A percentile compares a stretch with the other conserved stretches of the same genome.
Evolutionary conservation across 768 basidiomycete species (phyloP).

Genomic region (Rossbeevera mucosa): DNA sequence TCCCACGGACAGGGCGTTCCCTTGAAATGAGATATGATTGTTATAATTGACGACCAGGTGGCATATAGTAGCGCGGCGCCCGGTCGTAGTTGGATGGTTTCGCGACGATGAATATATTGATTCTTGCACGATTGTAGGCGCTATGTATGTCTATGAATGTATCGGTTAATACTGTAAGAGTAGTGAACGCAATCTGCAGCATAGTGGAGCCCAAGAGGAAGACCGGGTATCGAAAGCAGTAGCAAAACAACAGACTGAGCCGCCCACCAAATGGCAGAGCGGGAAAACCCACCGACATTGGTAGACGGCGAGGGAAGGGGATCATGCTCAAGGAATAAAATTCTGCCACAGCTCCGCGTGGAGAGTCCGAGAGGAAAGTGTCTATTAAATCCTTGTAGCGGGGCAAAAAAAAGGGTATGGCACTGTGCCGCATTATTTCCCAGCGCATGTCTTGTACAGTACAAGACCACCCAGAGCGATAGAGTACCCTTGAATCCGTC

Average conservation of each 20-base stretch:
- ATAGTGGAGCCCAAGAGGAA: neutral
- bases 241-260: neutral
- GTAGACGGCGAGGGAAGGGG: neutral
- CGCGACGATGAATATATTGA: neutral
- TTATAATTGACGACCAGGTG: neutral
- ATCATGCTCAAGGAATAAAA: neutral
- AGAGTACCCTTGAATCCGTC: conserved; percentile 61
- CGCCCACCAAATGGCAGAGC: neutral
- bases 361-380: neutral
- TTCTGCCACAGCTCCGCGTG: neutral
- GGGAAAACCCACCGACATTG: neutral
- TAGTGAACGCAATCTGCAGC: conserved; percentile 2
- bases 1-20: neutral
- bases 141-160: conserved; percentile 8
- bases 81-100: neutral
- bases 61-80: neutral
- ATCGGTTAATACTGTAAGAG: neutral
- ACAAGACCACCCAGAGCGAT: conserved; percentile 83
- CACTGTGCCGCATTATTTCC: conserved; percentile 38
- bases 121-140: neutral
- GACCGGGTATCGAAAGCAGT: neutral
- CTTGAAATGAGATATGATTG: neutral
- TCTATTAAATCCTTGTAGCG: neutral
- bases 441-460: conserved; percentile 74
- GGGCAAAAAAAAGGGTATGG: neutral